Evolutionary conservation across 2,329 filamentous ascomycete species (phyloP).

Genomic region (Talaromyces sp.): DNA sequence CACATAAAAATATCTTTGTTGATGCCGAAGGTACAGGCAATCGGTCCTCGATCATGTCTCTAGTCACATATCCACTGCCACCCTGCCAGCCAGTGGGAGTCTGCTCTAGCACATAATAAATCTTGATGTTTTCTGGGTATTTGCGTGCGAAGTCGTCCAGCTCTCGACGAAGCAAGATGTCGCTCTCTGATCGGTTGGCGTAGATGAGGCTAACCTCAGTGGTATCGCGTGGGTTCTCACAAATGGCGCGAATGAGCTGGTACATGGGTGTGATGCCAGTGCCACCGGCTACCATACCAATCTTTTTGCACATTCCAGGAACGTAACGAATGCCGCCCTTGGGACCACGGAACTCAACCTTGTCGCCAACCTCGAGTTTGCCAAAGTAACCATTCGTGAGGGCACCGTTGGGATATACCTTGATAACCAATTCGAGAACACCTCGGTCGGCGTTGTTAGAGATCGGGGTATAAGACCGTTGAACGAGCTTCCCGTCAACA

Average conservation of each 20-base stretch:
- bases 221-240: conserved; percentile 57
- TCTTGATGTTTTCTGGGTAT: conserved; percentile 54
- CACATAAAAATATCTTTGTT: conserved; percentile 58
- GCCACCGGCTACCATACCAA: conserved; percentile 41
- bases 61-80: conserved; percentile 52
- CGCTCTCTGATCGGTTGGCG: conserved; percentile 56
- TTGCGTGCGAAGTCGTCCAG: conserved; percentile 53
- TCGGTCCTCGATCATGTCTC: conserved; percentile 48
- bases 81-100: conserved; percentile 49
- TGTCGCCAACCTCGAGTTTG: conserved; percentile 31
- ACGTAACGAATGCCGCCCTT: conserved; percentile 36
- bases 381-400: conserved; percentile 33
- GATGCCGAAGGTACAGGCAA: conserved; percentile 48
- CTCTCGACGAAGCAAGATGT: conserved; percentile 58
- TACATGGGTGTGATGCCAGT: conserved; percentile 54
- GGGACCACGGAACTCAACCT: conserved; percentile 36
- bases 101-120: conserved; percentile 55
- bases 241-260: conserved; percentile 62
- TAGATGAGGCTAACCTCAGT: conserved; percentile 59
- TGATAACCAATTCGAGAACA: conserved; percentile 34
- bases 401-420: conserved; percentile 35
- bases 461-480: conserved; percentile 53
- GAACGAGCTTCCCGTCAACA: conserved; percentile 47
- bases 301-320: conserved; percentile 28
- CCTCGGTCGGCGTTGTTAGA: conserved; percentile 36